Base-by-base conservation (phyloP, 1,284 basidiomycete species). In the Microbotryomycetes sp. region DNA sequence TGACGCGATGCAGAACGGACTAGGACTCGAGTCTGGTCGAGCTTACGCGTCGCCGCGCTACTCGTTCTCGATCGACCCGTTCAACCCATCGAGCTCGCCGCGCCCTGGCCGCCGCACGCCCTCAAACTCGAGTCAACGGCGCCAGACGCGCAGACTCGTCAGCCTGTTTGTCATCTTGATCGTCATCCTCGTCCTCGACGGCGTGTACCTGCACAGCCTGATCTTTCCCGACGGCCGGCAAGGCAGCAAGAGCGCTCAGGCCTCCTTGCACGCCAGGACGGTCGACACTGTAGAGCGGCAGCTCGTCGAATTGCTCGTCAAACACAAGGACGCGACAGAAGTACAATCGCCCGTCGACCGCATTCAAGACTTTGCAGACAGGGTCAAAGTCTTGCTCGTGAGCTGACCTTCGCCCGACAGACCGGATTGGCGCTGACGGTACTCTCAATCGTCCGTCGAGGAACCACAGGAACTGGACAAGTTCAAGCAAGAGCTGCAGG, bases 301-400 rank as follows among this genome's bases (percentile, higher is more conserved):
- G 29, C 28, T 69, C 23, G 56, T 89, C 54, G 80, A 81, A 65
- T 84, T 88, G 67, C 75, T 93, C 49, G 87, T 91, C 75, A 81
- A 80, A 67, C 81, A 85, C 68, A 85, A 85, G 73, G 81, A 78
- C 60, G 83, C 83, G 11, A 86, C 86, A 69, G 87, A 92, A 73
- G 86, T 86, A 30, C 24, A 57, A 5, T 47, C 56, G 6, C 29
- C 49, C 6, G 50, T 64, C 2, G 54, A 59, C 18, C 48, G 60
- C 35, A 51, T 62, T 9, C 52, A 55, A 3, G 49, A 45, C 1
- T 48, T 58, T 45, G 61, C 64, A n/a, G 61, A 63, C 50, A 30
- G 55, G 26, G 45, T 56, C 6, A 54, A 48, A 26, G 61, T 66
- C 11, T 47, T 66, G 35, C 35, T 54, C 16, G 64, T 60, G 27